These are phyloP conservation scores for Monosporozyma aerobia DNA, from an alignment of 805 yeast genomes.

Conservation along the genomic window DNA sequence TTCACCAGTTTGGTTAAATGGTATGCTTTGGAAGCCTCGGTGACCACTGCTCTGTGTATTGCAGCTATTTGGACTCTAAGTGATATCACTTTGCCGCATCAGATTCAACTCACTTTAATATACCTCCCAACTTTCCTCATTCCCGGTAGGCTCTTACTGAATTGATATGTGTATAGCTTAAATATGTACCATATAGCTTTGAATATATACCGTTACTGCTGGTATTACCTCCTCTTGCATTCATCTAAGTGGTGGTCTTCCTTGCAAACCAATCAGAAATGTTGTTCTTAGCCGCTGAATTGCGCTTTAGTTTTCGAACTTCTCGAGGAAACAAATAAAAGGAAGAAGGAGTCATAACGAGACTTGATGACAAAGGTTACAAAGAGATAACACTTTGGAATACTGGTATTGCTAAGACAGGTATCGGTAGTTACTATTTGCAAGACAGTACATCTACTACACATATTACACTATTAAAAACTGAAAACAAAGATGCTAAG, in stretches of 20 bases:
- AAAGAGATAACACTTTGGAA: neutral
- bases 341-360: neutral
- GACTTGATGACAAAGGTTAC: neutral
- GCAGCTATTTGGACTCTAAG: conserved; percentile 32
- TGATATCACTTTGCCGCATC: conserved; percentile 11
- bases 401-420: neutral
- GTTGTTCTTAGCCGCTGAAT: neutral
- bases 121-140: conserved; percentile 27
- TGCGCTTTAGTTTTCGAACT: neutral
- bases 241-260: neutral
- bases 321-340: neutral
- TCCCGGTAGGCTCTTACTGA: conserved; percentile 17
- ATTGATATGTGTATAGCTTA: neutral
- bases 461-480: neutral
- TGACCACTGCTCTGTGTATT: conserved; percentile 71
- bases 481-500: neutral
- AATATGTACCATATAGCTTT: conserved; percentile 2
- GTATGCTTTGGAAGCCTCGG: conserved; percentile 76
- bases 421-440: neutral
- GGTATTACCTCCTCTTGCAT: neutral
- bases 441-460: neutral
- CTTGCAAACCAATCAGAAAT: neutral
- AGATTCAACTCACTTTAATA: conserved; percentile 16
- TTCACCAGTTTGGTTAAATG: conserved; percentile 32
- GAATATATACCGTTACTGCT: neutral